Base-by-base conservation (phyloP, 73 alveolate species). In the Paraurostyla sp. region DNA sequence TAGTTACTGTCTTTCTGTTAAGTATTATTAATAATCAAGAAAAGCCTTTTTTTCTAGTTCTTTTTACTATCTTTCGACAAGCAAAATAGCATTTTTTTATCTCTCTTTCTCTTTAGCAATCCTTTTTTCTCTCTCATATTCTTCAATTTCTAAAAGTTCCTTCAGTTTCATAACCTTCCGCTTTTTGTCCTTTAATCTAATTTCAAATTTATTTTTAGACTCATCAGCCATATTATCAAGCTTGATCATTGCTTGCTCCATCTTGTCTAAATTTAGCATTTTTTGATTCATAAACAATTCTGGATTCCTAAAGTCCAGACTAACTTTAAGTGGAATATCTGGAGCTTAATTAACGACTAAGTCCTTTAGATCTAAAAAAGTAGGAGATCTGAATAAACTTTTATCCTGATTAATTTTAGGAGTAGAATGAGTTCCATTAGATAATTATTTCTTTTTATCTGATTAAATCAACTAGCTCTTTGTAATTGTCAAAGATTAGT, bases 301-400 rank as follows among this genome's bases (percentile, higher is more conserved):
- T 65, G 82, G 82, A 38, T 15, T 65, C 23, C 41, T 38, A 22
- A 65, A 65, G 13, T 65, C 46, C 35, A 65, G 3, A 9, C 41
- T 35, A 18, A 65, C 82, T 30, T 65, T 65, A 11, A 65, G 58
- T 38, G 82, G 82, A 38, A 65, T 65, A 65, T 65, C 82, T 13
- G 82, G 82, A 33, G 4, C 29, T 40, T 65, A 15, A 40, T 65
- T 65, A 9, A 65, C 82, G 13, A 65, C 46, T 65, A 65, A 38
- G 3, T 40, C 58, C 7, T 35, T 65, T 7, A 36, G 3, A 4
- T 65, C 46, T 7, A 38, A 42, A 15, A 38, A 22, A 7, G 82
- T 38, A 40, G 56, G 32, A 38, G 46, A 1, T 65, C 42, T 65
- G 13, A 36, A 9, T 3, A 65, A 38, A 15, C 20, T 15, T 38